Conservation (phyloP, 495 filamentous ascomycete genomes). For the Cercophora newfieldiana region DNA sequence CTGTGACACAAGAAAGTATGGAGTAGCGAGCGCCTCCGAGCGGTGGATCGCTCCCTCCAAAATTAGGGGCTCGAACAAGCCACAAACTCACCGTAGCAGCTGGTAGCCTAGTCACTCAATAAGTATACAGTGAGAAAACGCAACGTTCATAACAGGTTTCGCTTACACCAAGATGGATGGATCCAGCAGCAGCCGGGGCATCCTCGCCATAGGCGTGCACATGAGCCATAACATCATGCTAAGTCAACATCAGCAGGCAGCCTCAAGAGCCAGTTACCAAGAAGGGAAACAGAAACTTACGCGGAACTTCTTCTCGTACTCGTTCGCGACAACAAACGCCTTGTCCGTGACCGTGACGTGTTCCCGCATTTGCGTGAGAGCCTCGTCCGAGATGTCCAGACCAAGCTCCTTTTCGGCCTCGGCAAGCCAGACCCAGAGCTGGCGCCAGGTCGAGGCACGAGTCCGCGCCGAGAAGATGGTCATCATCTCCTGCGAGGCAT, state of each 20-base stretch:
- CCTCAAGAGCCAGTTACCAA: neutral
- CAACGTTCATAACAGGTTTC: neutral
- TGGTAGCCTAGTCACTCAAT: constrained; percentile 21
- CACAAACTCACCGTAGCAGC: constrained; percentile 31
- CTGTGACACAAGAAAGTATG: neutral
- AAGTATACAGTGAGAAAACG: neutral
- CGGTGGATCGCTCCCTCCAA: too few relatives aligned
- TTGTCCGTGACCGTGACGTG: constrained; percentile 73
- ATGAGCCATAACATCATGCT: constrained; percentile 62
- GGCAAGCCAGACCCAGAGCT: constrained; percentile 83
- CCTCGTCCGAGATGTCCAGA: constrained; percentile 65
- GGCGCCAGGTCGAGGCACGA: constrained; percentile 73
- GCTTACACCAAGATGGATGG: constrained; percentile 72
- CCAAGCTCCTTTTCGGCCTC: constrained; percentile 74
- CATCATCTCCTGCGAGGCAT: constrained; percentile 63
- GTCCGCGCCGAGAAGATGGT: constrained; percentile 68
- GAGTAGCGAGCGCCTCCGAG: neutral
- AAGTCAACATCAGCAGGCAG: constrained; percentile 1
- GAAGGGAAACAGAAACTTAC: constrained; percentile 9
- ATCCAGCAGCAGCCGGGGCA: constrained; percentile 80
- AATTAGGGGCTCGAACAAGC: neutral
- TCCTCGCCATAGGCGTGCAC: constrained; percentile 69
- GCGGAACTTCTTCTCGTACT: constrained; percentile 62
- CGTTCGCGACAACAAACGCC: constrained; percentile 73
- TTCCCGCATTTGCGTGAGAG: constrained; percentile 70